phyloP scores from a whole-genome alignment of 177 flowering plant genomes.

The Vitis hybrid region DNA sequence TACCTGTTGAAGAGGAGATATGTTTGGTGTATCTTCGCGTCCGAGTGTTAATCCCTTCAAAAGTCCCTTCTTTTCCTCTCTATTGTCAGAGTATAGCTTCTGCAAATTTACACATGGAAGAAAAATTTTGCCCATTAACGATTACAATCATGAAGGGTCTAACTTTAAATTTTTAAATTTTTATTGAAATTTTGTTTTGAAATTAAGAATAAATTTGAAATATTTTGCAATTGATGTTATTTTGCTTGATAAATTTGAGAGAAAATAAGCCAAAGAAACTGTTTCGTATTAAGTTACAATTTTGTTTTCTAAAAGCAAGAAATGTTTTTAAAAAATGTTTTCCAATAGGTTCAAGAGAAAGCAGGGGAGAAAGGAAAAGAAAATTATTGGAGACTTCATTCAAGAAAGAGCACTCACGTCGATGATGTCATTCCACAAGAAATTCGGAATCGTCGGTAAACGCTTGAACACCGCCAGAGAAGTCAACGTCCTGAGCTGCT shows the following conservation, averaged over 20 bases:
- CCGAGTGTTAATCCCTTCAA: slow-evolving; percentile 59
- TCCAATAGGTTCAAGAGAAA: not conserved
- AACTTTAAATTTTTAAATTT: not conserved
- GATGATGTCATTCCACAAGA: slow-evolving; percentile 54
- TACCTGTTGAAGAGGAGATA: slow-evolving; percentile 74
- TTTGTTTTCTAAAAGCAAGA: no score
- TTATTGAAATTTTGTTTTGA: no score
- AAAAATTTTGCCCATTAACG: not conserved
- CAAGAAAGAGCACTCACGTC: slow-evolving; percentile 26
- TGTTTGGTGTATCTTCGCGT: slow-evolving; percentile 28
- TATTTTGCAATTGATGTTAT: no score
- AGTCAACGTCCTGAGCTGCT: slow-evolving; percentile 36
- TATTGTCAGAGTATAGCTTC: slow-evolving; percentile 56
- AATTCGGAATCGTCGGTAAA: slow-evolving; percentile 42
- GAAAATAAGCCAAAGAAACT: no score
- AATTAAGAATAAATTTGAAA: not conserved
- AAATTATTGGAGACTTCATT: not conserved
- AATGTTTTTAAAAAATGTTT: no score
- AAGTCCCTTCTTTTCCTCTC: slow-evolving; percentile 65
- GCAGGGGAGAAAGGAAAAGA: not conserved
- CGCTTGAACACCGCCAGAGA: slow-evolving; percentile 28
- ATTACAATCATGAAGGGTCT: no score
- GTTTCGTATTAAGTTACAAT: no score
- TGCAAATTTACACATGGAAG: slow-evolving; percentile 21
- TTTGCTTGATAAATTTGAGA: no score